Evolutionary conservation across 164 flowering plant genomes (phyloP), one percentile per base, ranked within the genome.

Genomic region (Dillenia turbinata): DNA sequence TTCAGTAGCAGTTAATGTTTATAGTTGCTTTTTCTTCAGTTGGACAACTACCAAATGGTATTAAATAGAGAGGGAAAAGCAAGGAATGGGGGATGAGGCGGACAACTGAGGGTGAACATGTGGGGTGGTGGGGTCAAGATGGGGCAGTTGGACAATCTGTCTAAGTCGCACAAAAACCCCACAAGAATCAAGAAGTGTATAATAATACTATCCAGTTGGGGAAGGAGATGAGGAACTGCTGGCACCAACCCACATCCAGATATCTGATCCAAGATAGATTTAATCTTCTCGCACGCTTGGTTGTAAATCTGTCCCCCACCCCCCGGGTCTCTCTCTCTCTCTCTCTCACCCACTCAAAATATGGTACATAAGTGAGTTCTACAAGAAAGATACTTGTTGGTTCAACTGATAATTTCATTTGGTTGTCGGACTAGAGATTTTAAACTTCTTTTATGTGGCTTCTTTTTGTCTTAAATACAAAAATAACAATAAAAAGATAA

Each of bases 141-240:
- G 70, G 67, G 70, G 67, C 78, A 75, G 79, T 74, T 77, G 76
- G 90, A 79, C 77, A 73, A 76, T 73, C 90, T 79, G 82, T 69
- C 69, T 26, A 67, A 66, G 60, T 40, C 67, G 50, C 53, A 33
- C 6, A 65, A 19, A 17, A 55, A 65, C 61, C 81, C 78, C 69
- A 75, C 83, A 77, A 68, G 74, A 66, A 77, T 69, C 77, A 71
- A 70, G 69, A 54, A 66, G 69, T 61, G 71, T 66, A 33, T 71
- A 53, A 66, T 74, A 76, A 77, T 74, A 58, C 71, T 81, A 81
- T 78, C 83, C 80, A 59, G 71, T 65, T 71, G 75, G 64, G 58
- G 40, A 60, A 70, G 61, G 73, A 62, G 78, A 76, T 73, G 74
- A 76, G 77, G 69, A 70, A 48, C 61, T 67, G 75, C 71, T 59